A percentile compares a stretch with the other conserved stretches of the same genome.
phyloP scores from a whole-genome alignment of 2,329 filamentous ascomycete genomes.

The Venturia pyrina region DNA sequence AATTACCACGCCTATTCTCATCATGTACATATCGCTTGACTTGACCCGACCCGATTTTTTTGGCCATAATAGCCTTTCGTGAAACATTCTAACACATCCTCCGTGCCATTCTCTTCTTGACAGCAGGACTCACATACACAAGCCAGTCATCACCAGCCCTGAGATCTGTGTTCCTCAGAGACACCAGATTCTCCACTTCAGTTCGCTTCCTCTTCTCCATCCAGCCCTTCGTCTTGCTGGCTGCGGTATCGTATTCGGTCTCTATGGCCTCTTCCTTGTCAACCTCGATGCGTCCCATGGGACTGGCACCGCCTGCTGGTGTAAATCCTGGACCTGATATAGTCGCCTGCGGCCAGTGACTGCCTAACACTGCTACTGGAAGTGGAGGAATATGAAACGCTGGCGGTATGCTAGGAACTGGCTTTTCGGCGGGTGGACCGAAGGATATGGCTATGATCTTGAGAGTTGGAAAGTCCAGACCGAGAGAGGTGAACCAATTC shows the following conservation, averaged over 20 bases:
- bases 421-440: neutral
- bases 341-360: conserved; percentile 2
- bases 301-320: conserved; percentile 1
- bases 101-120: conserved; percentile 11
- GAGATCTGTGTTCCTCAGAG: conserved; percentile 11
- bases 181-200: conserved; percentile 5
- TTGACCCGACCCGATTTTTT: neutral
- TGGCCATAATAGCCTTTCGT: neutral
- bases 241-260: conserved; percentile 5
- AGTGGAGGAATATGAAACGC: conserved; percentile 8
- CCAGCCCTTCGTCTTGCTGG: conserved; percentile 7
- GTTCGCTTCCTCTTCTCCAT: conserved; percentile 8
- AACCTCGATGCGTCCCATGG: neutral
- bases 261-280: neutral
- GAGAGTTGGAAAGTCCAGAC: conserved; percentile 6
- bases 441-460: conserved; percentile 13
- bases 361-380: neutral
- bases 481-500: conserved; percentile 9
- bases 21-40: neutral
- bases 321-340: conserved; percentile 1
- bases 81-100: neutral
- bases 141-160: conserved; percentile 12
- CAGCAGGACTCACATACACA: conserved; percentile 11
- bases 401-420: conserved; percentile 4
- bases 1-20: neutral